A percentile compares a stretch with the other conserved stretches of the same genome.
phyloP scores from a whole-genome alignment of 805 yeast species.

The Aciculoconidium aculeatum region DNA sequence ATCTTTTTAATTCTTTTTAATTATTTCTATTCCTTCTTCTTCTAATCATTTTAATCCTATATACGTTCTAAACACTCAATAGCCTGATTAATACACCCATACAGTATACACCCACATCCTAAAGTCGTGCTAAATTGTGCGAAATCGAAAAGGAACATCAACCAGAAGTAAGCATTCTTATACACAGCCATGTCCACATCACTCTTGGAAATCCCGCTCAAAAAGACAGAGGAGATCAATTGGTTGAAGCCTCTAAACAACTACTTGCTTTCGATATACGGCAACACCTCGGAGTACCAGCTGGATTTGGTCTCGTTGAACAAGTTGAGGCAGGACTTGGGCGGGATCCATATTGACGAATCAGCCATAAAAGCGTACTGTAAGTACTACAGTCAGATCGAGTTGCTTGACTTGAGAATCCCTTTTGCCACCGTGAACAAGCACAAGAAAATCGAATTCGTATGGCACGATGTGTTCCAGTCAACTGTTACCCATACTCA shows the following conservation, averaged over 20 bases:
- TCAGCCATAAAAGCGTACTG: slow-evolving; percentile 51
- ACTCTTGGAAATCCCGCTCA: slow-evolving; percentile 19
- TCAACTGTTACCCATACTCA: slow-evolving; percentile 50
- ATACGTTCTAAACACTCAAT: too few species aligned
- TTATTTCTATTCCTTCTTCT: too few species aligned
- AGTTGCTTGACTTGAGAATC: slow-evolving; percentile 68
- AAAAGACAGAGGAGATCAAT: slow-evolving; percentile 52
- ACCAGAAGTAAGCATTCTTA: too few species aligned
- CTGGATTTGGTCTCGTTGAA: slow-evolving; percentile 52
- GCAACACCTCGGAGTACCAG: slow-evolving; percentile 50
- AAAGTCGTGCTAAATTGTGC: too few species aligned
- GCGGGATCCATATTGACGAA: slow-evolving; percentile 40
- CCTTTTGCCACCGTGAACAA: slow-evolving; percentile 54
- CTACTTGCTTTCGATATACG: slow-evolving; percentile 59
- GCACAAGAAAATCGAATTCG: slow-evolving; percentile 48
- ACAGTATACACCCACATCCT: too few species aligned
- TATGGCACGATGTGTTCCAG: slow-evolving; percentile 76
- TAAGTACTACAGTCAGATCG: slow-evolving; percentile 76
- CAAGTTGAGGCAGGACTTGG: slow-evolving; percentile 53
- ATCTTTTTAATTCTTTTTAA: too few species aligned
- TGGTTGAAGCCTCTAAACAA: slow-evolving; percentile 59
- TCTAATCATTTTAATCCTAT: too few species aligned
- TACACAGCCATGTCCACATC: slow-evolving; percentile 15
- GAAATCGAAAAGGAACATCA: too few species aligned
- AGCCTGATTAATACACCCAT: too few species aligned